Evolutionary conservation across 1,284 basidiomycete species (phyloP), one percentile per base, ranked within the genome.

Genomic region (Phylloboletellus chloephorus): DNA sequence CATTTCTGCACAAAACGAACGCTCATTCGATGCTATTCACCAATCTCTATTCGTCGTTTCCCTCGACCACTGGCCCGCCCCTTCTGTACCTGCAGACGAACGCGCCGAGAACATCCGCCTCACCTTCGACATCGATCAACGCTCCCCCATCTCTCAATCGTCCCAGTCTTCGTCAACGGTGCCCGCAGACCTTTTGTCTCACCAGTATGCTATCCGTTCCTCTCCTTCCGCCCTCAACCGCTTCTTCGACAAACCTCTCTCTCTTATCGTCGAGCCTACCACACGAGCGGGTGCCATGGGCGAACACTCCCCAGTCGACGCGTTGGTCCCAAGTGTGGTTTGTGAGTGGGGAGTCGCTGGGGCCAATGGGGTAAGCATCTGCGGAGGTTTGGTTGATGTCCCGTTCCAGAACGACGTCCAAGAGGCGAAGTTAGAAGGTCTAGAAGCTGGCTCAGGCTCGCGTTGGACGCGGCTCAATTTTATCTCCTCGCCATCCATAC

Each of bases 241-340:
- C 32, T 97, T 92, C 79, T 91, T 86, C 63, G 95, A 98, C 71
- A 98, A 98, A 67, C 76, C 86, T 2, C 76, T 88, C 31, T 82
- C 82, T 5, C 66, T 97, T 43, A 76, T 88, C 34, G 81, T 98
- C 29, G 93, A 97, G 65, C 81, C 83, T 10, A 89, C 85, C 48
- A 83, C 86, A 2, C 80, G 90, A 30, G 88, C 89, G 3, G 89
- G 90, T 26, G 85, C 89, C 41, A 82, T 82, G 57, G 95, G 95
- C 20, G 95, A 98, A 67, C 94, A 97, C 65, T 89, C 90, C 3
- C 87, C 90, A 0, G 84, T 86, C 43, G 95, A 98, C 52, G 94
- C 94, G 1, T 70, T 98, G 8, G 82, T 96, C 2, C 93, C 94
- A 0, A 90, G 88, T 50, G 87, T 94, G 38, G 78, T 91, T n/a